Percentiles rank a stretch among this genome's conserved stretches.
These are phyloP conservation scores for Calamus simplicifolius DNA, from an alignment of 176 grass and related monocot species.

Conservation along the genomic window DNA sequence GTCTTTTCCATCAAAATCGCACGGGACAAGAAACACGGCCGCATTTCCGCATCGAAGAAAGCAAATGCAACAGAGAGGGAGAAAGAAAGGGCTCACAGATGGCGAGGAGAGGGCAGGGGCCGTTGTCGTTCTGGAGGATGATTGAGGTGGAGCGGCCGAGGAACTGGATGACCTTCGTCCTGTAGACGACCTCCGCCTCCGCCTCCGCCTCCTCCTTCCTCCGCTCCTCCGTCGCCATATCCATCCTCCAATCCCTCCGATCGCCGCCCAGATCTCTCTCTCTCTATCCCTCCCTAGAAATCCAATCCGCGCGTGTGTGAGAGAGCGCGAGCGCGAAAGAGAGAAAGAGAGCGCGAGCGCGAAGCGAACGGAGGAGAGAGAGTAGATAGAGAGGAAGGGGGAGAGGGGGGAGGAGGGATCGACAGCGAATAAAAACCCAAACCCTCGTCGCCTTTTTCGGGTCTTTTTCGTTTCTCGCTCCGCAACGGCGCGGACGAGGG, in stretches of 20 bases:
- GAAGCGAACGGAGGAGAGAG: too few relatives aligned
- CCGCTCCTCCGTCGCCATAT: slow-evolving; percentile 4
- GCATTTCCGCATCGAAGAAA: background rate
- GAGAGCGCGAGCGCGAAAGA: too few relatives aligned
- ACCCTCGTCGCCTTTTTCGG: too few relatives aligned
- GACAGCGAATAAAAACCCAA: too few relatives aligned
- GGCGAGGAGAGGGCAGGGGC: slow-evolving; percentile 87
- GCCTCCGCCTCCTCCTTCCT: slow-evolving; percentile 21
- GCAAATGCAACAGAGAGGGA: background rate
- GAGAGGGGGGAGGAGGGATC: too few relatives aligned
- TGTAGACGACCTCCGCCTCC: slow-evolving; percentile 52
- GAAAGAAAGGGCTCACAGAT: slow-evolving; percentile 56
- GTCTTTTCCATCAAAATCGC: too few relatives aligned
- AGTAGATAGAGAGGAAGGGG: too few relatives aligned
- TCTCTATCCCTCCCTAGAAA: background rate
- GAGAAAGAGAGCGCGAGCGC: too few relatives aligned
- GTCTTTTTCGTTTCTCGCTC: too few relatives aligned
- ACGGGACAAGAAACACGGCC: background rate
- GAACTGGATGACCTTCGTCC: slow-evolving; percentile 80
- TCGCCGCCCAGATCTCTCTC: slow-evolving; percentile 4
- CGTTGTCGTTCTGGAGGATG: slow-evolving; percentile 98
- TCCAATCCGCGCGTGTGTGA: too few relatives aligned
- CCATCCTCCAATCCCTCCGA: slow-evolving; percentile 28
- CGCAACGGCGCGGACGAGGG: too few relatives aligned
- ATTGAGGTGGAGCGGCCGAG: slow-evolving; percentile 77